A percentile compares a stretch with the other conserved stretches of the same genome.
These are phyloP conservation scores for Nitzschia inconspicua DNA, from an alignment of 108 stramenopile genomes.

Conservation along the genomic window DNA sequence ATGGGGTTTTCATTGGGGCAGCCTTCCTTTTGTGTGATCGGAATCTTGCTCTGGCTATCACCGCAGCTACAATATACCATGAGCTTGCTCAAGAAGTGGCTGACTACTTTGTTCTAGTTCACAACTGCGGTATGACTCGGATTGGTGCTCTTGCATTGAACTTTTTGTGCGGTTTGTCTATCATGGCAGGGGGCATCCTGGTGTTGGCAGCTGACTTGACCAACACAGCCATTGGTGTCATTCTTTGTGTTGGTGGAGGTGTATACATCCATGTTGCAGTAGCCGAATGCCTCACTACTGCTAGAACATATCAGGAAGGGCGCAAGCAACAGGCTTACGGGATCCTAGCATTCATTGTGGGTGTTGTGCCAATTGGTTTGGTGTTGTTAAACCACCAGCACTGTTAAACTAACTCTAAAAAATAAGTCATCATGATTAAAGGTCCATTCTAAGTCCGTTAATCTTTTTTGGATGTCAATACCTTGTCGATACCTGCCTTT, in stretches of 20 bases:
- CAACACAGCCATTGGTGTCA: constrained; percentile 45
- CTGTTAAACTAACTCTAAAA: too few relatives aligned
- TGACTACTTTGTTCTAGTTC: constrained; percentile 73
- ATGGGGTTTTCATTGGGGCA: constrained; percentile 81
- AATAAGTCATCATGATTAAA: constrained; percentile 11
- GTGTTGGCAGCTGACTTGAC: constrained; percentile 42
- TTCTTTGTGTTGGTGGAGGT: constrained; percentile 70
- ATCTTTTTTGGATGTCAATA: too few relatives aligned
- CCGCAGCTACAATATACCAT: constrained; percentile 62
- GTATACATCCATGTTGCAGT: constrained; percentile 74
- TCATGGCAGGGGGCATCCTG: constrained; percentile 58
- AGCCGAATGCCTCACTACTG: constrained; percentile 52
- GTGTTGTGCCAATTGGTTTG: constrained; percentile 74
- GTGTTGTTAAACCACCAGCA: constrained; percentile 83
- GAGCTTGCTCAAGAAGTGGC: constrained; percentile 86
- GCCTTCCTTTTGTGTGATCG: constrained; percentile 58
- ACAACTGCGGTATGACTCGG: constrained; percentile 47
- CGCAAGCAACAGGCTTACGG: constrained; percentile 24
- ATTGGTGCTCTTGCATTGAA: constrained; percentile 54
- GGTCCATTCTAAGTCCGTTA: too few relatives aligned
- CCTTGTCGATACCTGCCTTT: too few relatives aligned
- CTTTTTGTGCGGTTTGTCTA: constrained; percentile 62
- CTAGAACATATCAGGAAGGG: constrained; percentile 12
- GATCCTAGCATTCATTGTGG: constrained; percentile 53
- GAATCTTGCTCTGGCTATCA: constrained; percentile 45